Evolutionary conservation across 345 rosid genomes (phyloP), one percentile per base, ranked within the genome.

Genomic region (Rhizophora apiculata): DNA sequence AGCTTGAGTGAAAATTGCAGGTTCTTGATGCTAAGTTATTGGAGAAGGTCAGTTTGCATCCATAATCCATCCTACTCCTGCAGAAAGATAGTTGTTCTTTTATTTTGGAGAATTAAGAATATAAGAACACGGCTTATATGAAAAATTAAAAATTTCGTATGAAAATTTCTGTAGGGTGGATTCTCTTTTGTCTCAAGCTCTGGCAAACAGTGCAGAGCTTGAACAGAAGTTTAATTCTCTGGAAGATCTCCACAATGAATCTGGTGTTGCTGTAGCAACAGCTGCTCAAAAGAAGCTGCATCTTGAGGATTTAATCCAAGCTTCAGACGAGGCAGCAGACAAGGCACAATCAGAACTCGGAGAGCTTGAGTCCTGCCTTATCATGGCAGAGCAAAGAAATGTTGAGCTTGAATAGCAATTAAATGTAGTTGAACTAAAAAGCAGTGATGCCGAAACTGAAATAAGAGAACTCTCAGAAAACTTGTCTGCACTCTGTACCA

Each of bases 331-430:
- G 79, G 88, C 82, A 71, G 89, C 84, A 63, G 93, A 92, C 74
- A 85, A 82, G 68, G 85, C 96, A 73, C 82, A 85, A 65, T 68
- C 83, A 58, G 85, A 83, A 79, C 48, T 89, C 71, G 79, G 86
- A 76, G 96, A 88, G 82, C 85, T 88, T 46, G 92, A 95, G 80
- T 63, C 74, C 9, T 82, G 77, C 48, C 77, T 86, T 67, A 63
- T 79, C 61, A 89, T 88, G 52, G 83, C 86, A 39, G 94, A 90
- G 77, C 87, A 87, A 81, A 87, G 73, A 83, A 92, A 76, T 30
- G 81, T 81, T 67, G 96, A 90, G 86, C 86, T 92, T 71, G 91
- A 95, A 75, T 83, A 84, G 76, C 89, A 87, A 69, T 61, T 86
- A 60, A 89, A 78, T 80, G 43, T 82, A 51, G 75, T 81, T 39